Conservation (phyloP, 2,329 filamentous ascomycete species). For the Aspergillus piperis region DNA sequence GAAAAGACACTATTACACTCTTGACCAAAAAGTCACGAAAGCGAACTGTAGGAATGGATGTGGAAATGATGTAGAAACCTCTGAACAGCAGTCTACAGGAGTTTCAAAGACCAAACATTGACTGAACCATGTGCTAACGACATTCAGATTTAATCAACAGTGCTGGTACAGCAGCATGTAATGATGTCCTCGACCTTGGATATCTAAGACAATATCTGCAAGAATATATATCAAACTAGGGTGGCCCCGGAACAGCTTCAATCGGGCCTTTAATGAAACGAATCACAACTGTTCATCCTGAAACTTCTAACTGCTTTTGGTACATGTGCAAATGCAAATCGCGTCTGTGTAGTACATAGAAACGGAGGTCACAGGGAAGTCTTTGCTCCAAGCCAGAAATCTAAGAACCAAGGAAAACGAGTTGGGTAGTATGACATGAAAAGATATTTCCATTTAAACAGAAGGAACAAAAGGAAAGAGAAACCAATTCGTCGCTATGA, state of each 20-base stretch:
- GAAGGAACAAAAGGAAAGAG: slow-evolving; percentile 18
- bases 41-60: too few relatives aligned
- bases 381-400: slow-evolving; percentile 13
- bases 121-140: background rate
- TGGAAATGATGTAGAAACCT: background rate
- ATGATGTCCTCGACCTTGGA: background rate
- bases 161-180: slow-evolving; percentile 15
- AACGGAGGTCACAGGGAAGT: slow-evolving; percentile 5
- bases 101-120: background rate
- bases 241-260: background rate
- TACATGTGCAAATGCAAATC: slow-evolving; percentile 22
- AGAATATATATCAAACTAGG: slow-evolving; percentile 5
- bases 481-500: slow-evolving; percentile 28
- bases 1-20: background rate
- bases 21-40: background rate
- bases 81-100: background rate
- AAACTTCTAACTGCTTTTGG: slow-evolving; percentile 26
- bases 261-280: slow-evolving; percentile 13
- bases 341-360: slow-evolving; percentile 11
- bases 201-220: background rate
- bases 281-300: slow-evolving; percentile 8
- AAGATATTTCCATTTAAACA: slow-evolving; percentile 20
- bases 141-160: background rate
- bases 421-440: slow-evolving; percentile 25
- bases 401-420: slow-evolving; percentile 13